phyloP scores from a whole-genome alignment of 139 green algal genomes.

The Gonium pectorale region DNA sequence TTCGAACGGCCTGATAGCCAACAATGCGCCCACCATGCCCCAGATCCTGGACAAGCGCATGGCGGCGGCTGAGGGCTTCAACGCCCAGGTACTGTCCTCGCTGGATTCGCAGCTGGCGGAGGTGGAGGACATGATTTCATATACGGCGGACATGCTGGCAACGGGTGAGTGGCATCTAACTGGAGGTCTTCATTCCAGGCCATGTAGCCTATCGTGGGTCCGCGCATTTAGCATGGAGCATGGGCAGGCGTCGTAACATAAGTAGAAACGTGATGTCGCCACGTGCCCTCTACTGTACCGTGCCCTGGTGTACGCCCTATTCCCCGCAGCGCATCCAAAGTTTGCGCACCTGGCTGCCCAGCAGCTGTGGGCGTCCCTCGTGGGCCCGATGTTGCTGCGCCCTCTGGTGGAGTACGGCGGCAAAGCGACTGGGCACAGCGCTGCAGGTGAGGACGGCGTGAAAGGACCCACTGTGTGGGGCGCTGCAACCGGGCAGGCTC shows the following conservation, averaged over 20 bases:
- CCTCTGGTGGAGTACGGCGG: constrained; percentile 68
- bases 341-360: constrained; percentile 60
- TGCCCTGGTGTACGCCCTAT: no score
- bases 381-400: constrained; percentile 74
- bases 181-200: no score
- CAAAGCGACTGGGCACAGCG: neutral
- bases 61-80: constrained; percentile 51
- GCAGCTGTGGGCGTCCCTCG: constrained; percentile 72
- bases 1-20: no score
- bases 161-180: constrained; percentile 71
- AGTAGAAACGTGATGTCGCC: no score
- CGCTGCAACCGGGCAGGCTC: no score
- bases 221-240: no score
- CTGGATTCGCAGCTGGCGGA: constrained; percentile 90
- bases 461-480: no score
- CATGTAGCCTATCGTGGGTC: no score
- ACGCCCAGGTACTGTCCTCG: constrained; percentile 47
- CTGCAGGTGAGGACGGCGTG: neutral
- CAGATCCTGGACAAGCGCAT: constrained; percentile 59
- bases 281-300: no score
- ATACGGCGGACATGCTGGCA: constrained; percentile 91
- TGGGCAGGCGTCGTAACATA: neutral
- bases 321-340: constrained; percentile 41
- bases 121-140: constrained; percentile 94
- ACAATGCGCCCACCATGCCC: no score